Evolutionary conservation across 208 protist species (phyloP).

Genomic region (Trypanosoma scelopori): DNA sequence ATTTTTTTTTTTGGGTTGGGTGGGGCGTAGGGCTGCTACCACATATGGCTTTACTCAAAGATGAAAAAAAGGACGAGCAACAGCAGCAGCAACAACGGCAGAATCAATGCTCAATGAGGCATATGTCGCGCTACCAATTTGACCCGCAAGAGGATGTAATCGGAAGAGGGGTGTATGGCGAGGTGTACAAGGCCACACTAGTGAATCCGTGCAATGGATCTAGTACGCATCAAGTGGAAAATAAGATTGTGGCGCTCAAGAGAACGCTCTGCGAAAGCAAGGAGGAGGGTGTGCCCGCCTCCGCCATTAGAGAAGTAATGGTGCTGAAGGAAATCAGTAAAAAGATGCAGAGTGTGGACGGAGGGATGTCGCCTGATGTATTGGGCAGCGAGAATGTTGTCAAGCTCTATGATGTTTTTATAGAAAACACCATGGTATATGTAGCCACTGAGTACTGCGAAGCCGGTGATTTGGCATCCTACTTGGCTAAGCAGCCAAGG

Average conservation of each 20-base stretch:
- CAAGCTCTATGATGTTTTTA: conserved; percentile 92
- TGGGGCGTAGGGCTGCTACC: background rate
- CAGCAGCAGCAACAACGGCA: too few relatives aligned
- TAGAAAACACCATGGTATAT: conserved; percentile 90
- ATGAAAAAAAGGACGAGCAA: background rate
- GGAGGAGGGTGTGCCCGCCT: conserved; percentile 85
- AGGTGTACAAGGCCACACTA: conserved; percentile 90
- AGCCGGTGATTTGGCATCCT: conserved; percentile 94
- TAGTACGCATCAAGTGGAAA: background rate
- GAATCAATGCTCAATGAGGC: conserved; percentile 8
- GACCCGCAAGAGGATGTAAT: conserved; percentile 90
- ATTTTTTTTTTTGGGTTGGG: too few relatives aligned
- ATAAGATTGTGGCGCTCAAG: conserved; percentile 72
- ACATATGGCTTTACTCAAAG: background rate
- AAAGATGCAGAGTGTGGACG: conserved; percentile 11
- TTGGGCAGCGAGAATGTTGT: conserved; percentile 26
- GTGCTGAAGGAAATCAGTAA: conserved; percentile 91
- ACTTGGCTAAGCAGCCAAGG: conserved; percentile 50
- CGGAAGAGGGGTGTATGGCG: conserved; percentile 96
- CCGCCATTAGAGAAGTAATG: conserved; percentile 86
- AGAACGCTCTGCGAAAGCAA: conserved; percentile 59
- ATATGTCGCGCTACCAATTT: conserved; percentile 31
- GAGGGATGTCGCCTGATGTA: background rate
- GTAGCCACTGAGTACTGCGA: conserved; percentile 97
- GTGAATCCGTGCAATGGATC: conserved; percentile 19